phyloP scores from a whole-genome alignment of 768 basidiomycete species.

The Tubosaeta sp. region DNA sequence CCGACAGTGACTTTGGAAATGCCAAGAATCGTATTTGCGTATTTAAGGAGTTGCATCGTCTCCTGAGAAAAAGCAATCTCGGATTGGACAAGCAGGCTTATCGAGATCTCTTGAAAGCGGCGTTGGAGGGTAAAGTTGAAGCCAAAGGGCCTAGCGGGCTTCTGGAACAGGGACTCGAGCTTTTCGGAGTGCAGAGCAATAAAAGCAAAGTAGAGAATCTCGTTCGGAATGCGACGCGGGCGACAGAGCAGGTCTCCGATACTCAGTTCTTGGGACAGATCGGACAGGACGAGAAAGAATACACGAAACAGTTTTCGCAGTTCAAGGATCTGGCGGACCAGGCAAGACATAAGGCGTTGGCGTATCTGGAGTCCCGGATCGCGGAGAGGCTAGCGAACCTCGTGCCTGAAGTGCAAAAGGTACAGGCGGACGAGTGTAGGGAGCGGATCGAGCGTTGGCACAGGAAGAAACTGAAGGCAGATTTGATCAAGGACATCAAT shows the following conservation, averaged over 20 bases:
- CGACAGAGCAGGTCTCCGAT: constrained; percentile 5
- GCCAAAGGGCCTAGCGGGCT: background rate
- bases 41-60: background rate
- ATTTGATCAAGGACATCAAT: constrained; percentile 21
- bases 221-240: background rate
- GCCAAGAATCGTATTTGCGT: constrained; percentile 15
- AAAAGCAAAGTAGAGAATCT: background rate
- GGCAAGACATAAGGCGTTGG: background rate
- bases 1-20: constrained; percentile 3
- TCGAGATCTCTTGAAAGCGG: background rate
- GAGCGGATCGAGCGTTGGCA: background rate
- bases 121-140: constrained; percentile 4
- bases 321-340: background rate
- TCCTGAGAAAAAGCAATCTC: background rate
- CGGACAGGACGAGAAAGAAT: background rate
- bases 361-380: background rate
- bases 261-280: constrained; percentile 12
- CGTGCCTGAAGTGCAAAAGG: constrained; percentile 1
- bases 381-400: constrained; percentile 2
- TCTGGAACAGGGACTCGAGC: too few species aligned
- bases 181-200: too few species aligned
- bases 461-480: constrained; percentile 5
- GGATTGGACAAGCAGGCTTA: background rate
- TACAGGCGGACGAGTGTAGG: constrained; percentile 1
- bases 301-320: constrained; percentile 1